Percentiles rank a stretch among this genome's conserved stretches.
Evolutionary conservation across 306 rosid species (phyloP).

Genomic region (Cucumis melo): DNA sequence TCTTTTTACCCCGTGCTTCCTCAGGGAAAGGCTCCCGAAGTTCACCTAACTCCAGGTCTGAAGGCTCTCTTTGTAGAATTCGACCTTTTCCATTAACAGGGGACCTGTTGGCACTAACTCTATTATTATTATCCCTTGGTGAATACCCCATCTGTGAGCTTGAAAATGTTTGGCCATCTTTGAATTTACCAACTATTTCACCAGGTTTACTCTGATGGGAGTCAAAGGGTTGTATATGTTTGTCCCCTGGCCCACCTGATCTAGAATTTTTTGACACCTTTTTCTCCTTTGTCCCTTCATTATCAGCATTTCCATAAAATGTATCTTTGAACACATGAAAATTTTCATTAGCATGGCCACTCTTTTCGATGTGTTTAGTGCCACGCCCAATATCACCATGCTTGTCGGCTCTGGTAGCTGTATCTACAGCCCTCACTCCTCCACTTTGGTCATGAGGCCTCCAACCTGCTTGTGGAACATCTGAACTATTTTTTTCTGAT

Average conservation of each 20-base stretch:
- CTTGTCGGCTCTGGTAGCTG: constrained; percentile 39
- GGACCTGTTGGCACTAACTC: constrained; percentile 30
- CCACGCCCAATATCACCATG: constrained; percentile 34
- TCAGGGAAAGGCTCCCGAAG: constrained; percentile 79
- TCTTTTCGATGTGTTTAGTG: constrained; percentile 44
- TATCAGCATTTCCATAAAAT: constrained; percentile 34
- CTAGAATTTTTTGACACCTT: constrained; percentile 42
- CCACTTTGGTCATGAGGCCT: constrained; percentile 43
- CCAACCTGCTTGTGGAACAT: constrained; percentile 40
- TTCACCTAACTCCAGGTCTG: constrained; percentile 94
- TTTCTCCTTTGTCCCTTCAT: constrained; percentile 38
- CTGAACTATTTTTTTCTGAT: constrained; percentile 44
- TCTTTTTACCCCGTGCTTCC: constrained; percentile 41
- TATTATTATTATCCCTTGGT: constrained; percentile 34
- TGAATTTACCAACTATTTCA: constrained; percentile 37
- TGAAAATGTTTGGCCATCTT: constrained; percentile 38
- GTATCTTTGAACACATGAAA: constrained; percentile 32
- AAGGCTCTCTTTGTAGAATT: constrained; percentile 71
- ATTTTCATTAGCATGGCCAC: constrained; percentile 30
- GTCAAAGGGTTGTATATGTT: constrained; percentile 31
- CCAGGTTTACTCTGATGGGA: constrained; percentile 41
- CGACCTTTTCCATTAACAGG: constrained; percentile 57
- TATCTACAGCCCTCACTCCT: constrained; percentile 33
- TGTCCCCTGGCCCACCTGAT: constrained; percentile 48
- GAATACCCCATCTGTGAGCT: constrained; percentile 32